Conservation (phyloP, 768 basidiomycete species). For the Lactifluus echinatus region DNA sequence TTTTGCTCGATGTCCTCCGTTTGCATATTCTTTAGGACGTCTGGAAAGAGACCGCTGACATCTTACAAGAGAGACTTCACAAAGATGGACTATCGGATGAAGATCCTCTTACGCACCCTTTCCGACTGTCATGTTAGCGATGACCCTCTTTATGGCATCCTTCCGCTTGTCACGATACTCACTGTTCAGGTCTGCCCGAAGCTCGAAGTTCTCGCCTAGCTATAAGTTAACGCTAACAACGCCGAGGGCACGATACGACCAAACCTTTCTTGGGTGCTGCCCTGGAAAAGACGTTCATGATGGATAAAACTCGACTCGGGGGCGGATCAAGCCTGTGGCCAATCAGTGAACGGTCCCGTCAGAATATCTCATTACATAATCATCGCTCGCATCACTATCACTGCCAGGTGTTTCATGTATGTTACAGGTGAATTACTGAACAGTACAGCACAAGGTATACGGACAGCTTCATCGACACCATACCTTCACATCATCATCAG, state of each 20-base stretch:
- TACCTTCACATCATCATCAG: not conserved
- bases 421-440: too few relatives aligned
- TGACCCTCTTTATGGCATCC: slow-evolving; percentile 96
- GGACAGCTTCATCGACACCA: too few relatives aligned
- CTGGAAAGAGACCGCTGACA: slow-evolving; percentile 91
- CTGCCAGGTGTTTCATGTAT: too few relatives aligned
- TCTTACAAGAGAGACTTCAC: slow-evolving; percentile 35
- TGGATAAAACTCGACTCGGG: not conserved
- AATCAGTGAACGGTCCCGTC: too few relatives aligned
- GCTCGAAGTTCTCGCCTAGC: slow-evolving; percentile 91
- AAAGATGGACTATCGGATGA: not conserved
- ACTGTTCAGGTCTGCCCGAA: slow-evolving; percentile 93
- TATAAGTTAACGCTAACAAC: slow-evolving; percentile 2
- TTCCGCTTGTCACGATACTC: slow-evolving; percentile 93
- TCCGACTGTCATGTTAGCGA: slow-evolving; percentile 98
- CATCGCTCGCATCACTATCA: too few relatives aligned
- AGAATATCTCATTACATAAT: slow-evolving; percentile 2
- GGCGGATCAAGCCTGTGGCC: too few relatives aligned
- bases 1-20: slow-evolving; percentile 99
- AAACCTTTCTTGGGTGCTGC: slow-evolving; percentile 24
- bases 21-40: slow-evolving; percentile 99
- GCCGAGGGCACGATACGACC: not conserved
- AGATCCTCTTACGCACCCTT: slow-evolving; percentile 56
- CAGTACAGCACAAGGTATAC: too few relatives aligned
- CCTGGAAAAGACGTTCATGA: slow-evolving; percentile 20